phyloP scores from a whole-genome alignment of 2,329 filamentous ascomycete genomes.

The Fonsecaea erecta region DNA sequence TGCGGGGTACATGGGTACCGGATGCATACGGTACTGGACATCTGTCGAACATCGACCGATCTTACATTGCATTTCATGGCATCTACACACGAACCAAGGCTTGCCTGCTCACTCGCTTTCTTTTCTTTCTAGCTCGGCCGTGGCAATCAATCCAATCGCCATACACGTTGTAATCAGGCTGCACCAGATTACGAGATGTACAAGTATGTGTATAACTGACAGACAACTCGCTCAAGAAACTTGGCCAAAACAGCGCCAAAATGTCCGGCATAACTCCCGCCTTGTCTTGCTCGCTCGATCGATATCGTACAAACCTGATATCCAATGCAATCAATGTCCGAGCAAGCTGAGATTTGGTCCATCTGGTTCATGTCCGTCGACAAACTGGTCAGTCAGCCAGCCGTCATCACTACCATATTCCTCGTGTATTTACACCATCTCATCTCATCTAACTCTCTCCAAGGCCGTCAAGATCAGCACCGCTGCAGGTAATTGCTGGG shows the following conservation, averaged over 20 bases:
- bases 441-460: neutral
- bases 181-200: too few relatives aligned
- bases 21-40: too few relatives aligned
- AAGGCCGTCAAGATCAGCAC: conserved; percentile 47
- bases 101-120: too few relatives aligned
- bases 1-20: too few relatives aligned
- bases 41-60: too few relatives aligned
- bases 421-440: neutral
- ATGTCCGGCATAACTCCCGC: neutral
- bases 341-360: neutral
- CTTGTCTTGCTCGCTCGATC: neutral
- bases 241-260: neutral
- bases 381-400: neutral
- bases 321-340: neutral
- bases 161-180: too few relatives aligned
- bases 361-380: neutral
- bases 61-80: too few relatives aligned
- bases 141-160: too few relatives aligned
- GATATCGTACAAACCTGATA: conserved; percentile 1
- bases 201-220: too few relatives aligned
- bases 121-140: too few relatives aligned
- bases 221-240: too few relatives aligned
- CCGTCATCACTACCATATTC: neutral
- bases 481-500: conserved; percentile 70
- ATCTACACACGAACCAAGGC: too few relatives aligned